A percentile compares a stretch with the other conserved stretches of the same genome.
Conservation (phyloP, 352 stramenopile genomes). For the Phytophthora sp. region DNA sequence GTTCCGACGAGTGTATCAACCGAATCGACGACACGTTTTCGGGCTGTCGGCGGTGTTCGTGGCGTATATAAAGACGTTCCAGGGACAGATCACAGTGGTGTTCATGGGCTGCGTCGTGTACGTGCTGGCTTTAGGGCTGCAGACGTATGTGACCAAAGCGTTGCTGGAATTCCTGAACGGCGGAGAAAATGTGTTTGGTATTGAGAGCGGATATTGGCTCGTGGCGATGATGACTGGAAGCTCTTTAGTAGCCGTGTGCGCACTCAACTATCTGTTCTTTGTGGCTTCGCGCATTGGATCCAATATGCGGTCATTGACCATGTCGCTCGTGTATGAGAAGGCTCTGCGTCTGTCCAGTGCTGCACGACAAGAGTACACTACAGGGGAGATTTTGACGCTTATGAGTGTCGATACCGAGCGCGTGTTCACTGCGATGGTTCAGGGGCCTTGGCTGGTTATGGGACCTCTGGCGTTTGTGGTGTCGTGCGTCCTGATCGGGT, state of each 20-base stretch:
- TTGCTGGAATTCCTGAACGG: slow-evolving; percentile 40
- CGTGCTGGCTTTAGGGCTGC: slow-evolving; percentile 27
- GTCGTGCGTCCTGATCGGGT: slow-evolving; percentile 31
- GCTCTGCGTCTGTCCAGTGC: slow-evolving; percentile 68
- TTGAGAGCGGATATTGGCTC: slow-evolving; percentile 36
- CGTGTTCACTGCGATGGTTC: slow-evolving; percentile 38
- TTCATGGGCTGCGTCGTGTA: slow-evolving; percentile 33
- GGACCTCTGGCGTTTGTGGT: slow-evolving; percentile 33
- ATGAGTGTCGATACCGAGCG: slow-evolving; percentile 49
- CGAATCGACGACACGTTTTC: slow-evolving; percentile 6
- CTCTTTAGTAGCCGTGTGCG: slow-evolving; percentile 32
- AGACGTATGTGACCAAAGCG: slow-evolving; percentile 30
- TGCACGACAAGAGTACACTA: slow-evolving; percentile 42
- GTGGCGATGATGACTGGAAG: slow-evolving; percentile 30
- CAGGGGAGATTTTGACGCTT: slow-evolving; percentile 45
- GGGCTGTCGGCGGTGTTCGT: slow-evolving; percentile 22
- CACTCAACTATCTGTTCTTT: slow-evolving; percentile 46
- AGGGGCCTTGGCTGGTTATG: slow-evolving; percentile 35
- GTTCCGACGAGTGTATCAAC: slow-evolving; percentile 28
- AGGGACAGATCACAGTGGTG: slow-evolving; percentile 14
- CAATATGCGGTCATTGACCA: slow-evolving; percentile 46
- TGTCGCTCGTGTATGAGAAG: slow-evolving; percentile 51
- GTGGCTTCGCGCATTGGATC: slow-evolving; percentile 34
- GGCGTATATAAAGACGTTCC: slow-evolving; percentile 23
- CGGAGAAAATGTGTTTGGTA: slow-evolving; percentile 33